phyloP scores from a whole-genome alignment of 2,329 filamentous ascomycete genomes.

The Neodidymelliopsis sp. region DNA sequence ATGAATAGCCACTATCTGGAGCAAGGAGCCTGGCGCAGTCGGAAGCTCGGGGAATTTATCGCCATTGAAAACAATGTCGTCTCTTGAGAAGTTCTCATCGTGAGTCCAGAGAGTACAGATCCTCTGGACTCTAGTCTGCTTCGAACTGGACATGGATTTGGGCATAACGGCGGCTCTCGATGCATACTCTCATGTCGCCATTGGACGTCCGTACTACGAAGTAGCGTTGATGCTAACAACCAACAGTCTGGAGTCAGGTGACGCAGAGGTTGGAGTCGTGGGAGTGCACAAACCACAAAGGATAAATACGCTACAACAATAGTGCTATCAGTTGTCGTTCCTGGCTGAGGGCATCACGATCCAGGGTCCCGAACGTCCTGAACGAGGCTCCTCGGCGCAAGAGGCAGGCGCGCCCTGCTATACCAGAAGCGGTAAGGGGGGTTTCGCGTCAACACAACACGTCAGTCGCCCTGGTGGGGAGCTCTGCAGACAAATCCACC shows the following conservation, averaged over 20 bases:
- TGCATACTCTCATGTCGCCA: slow-evolving; percentile 18
- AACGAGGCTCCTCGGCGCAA: background rate
- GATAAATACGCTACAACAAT: too few relatives aligned
- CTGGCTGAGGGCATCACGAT: background rate
- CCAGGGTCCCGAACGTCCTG: background rate
- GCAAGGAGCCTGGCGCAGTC: slow-evolving; percentile 71
- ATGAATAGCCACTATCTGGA: slow-evolving; percentile 73
- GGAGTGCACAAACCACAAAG: background rate
- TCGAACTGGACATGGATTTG: slow-evolving; percentile 34
- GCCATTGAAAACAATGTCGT: slow-evolving; percentile 81
- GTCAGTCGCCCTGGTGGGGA: slow-evolving; percentile 1
- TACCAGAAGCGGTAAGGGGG: background rate
- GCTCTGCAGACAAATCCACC: background rate
- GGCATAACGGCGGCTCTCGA: slow-evolving; percentile 33
- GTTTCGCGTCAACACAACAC: slow-evolving; percentile 1
- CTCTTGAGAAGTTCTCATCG: slow-evolving; percentile 77
- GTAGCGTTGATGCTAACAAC: background rate
- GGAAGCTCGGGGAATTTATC: slow-evolving; percentile 70
- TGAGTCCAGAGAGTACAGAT: slow-evolving; percentile 63
- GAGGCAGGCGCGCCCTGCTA: background rate
- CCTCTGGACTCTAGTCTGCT: slow-evolving; percentile 46
- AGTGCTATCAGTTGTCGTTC: too few relatives aligned
- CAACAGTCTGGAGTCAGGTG: background rate
- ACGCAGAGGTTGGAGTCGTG: too few relatives aligned
- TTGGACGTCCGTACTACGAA: background rate